A percentile compares a stretch with the other conserved stretches of the same genome.
phyloP scores from a whole-genome alignment of 176 grass and related monocot species.

The Bromus sterilis region DNA sequence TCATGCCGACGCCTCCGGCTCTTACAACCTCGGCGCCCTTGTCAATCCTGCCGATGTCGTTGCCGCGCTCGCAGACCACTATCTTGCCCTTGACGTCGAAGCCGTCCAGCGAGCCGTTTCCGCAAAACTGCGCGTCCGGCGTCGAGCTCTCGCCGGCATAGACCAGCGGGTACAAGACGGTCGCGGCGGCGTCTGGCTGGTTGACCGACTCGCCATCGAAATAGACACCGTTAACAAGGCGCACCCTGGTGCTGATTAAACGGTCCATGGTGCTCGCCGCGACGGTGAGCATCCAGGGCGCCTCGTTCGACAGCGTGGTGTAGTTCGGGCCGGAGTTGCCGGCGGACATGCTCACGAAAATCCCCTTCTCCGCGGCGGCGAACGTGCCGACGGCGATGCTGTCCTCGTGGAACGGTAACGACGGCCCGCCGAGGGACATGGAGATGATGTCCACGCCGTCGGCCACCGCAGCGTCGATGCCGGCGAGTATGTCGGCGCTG shows the following conservation, averaged over 20 bases:
- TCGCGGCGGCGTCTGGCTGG: not conserved
- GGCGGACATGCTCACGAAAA: slow-evolving; percentile 43
- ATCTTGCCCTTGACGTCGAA: slow-evolving; percentile 48
- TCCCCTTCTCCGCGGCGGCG: slow-evolving; percentile 32
- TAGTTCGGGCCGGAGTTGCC: slow-evolving; percentile 24
- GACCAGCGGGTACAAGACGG: not conserved
- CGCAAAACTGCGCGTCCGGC: not conserved
- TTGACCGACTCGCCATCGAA: slow-evolving; percentile 42
- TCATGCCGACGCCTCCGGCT: slow-evolving; percentile 51
- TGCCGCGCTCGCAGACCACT: slow-evolving; percentile 21
- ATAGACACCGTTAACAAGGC: slow-evolving; percentile 25
- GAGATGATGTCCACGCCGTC: slow-evolving; percentile 48
- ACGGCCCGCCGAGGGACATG: not conserved
- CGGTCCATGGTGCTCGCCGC: slow-evolving; percentile 59
- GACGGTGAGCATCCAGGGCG: slow-evolving; percentile 67
- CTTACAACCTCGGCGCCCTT: not conserved
- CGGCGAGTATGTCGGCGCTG: slow-evolving; percentile 21
- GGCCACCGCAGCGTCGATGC: slow-evolving; percentile 23
- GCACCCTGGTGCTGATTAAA: slow-evolving; percentile 17
- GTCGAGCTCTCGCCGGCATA: slow-evolving; percentile 10
- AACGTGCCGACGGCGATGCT: slow-evolving; percentile 29
- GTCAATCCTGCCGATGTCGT: not conserved
- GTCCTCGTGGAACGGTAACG: not conserved
- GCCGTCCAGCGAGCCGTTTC: slow-evolving; percentile 19
- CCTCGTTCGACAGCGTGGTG: slow-evolving; percentile 28